These are phyloP conservation scores for Cryptococcus sp. DNA, from an alignment of 1,284 basidiomycete genomes.

Conservation along the genomic window DNA sequence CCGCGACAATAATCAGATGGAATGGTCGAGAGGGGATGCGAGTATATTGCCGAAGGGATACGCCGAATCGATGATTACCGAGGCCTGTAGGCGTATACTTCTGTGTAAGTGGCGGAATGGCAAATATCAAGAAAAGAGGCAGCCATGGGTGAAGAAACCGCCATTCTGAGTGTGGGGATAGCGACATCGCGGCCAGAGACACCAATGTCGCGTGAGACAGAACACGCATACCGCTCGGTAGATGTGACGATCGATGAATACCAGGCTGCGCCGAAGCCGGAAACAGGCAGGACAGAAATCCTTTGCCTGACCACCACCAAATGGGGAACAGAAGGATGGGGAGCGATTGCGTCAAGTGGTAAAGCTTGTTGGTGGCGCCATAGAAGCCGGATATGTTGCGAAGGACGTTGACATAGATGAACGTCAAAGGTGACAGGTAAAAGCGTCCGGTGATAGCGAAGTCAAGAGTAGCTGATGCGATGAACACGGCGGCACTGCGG, in stretches of 20 bases:
- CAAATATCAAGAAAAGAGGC: constrained; percentile 79
- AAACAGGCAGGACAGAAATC: constrained; percentile 45
- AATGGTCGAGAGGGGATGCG: constrained; percentile 49
- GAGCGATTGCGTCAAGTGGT: constrained; percentile 82
- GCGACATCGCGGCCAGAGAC: constrained; percentile 72
- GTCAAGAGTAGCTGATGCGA: constrained; percentile 41
- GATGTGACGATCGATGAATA: constrained; percentile 36
- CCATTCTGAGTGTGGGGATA: constrained; percentile 92
- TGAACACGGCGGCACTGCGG: constrained; percentile 32
- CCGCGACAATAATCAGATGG: constrained; percentile 58
- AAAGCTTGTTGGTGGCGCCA: constrained; percentile 82
- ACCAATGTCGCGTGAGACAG: constrained; percentile 63
- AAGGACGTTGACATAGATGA: constrained; percentile 81
- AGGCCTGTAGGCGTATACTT: constrained; percentile 50
- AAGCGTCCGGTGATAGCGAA: constrained; percentile 44
- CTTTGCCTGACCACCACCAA: constrained; percentile 70
- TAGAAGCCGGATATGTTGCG: constrained; percentile 90
- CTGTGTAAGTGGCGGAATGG: constrained; percentile 68
- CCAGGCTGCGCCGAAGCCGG: constrained; percentile 46
- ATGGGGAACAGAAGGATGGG: constrained; percentile 76
- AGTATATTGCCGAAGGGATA: constrained; percentile 40
- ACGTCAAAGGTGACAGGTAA: constrained; percentile 56
- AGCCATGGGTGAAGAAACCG: constrained; percentile 91
- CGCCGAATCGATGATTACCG: constrained; percentile 12
- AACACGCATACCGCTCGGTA: constrained; percentile 48